These are phyloP conservation scores for Sporisorium exsertum DNA, from an alignment of 1,284 basidiomycete species.

Conservation along the genomic window DNA sequence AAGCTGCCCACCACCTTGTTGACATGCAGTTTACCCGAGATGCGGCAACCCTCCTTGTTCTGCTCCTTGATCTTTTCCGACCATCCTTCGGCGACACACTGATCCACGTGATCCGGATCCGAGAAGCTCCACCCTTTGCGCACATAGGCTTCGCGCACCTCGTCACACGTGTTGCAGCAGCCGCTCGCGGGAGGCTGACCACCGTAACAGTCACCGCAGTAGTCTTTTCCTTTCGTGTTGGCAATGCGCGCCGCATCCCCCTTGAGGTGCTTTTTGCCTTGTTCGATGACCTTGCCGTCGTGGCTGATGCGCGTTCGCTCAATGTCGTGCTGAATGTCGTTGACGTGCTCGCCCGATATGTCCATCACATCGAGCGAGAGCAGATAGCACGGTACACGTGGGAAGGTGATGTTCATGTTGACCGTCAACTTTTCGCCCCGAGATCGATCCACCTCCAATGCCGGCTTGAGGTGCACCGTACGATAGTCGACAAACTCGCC, in stretches of 20 bases:
- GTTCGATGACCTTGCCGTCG: slow-evolving; percentile 72
- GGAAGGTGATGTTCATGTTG: slow-evolving; percentile 92
- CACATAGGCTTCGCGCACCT: slow-evolving; percentile 89
- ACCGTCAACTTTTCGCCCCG: slow-evolving; percentile 93
- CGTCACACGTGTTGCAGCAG: slow-evolving; percentile 97
- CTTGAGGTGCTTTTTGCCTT: slow-evolving; percentile 52
- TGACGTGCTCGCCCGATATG: slow-evolving; percentile 93
- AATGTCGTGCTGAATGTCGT: slow-evolving; percentile 79
- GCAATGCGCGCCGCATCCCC: slow-evolving; percentile 62
- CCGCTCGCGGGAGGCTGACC: slow-evolving; percentile 79
- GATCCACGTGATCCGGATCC: slow-evolving; percentile 88
- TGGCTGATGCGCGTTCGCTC: slow-evolving; percentile 82
- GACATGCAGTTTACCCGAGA: slow-evolving; percentile 88
- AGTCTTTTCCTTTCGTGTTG: slow-evolving; percentile 48
- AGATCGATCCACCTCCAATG: slow-evolving; percentile 77
- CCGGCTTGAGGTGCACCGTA: slow-evolving; percentile 75
- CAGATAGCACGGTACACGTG: slow-evolving; percentile 91
- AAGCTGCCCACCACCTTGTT: slow-evolving; percentile 83
- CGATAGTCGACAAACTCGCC: slow-evolving; percentile 98
- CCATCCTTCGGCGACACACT: slow-evolving; percentile 94
- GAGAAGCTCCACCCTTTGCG: slow-evolving; percentile 94
- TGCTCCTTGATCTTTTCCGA: slow-evolving; percentile 92
- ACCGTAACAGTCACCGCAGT: slow-evolving; percentile 91
- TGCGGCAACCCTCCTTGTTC: slow-evolving; percentile 91
- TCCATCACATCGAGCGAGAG: slow-evolving; percentile 89